These are phyloP conservation scores for Lyophyllum atratum DNA, from an alignment of 768 basidiomycete genomes.

Conservation along the genomic window DNA sequence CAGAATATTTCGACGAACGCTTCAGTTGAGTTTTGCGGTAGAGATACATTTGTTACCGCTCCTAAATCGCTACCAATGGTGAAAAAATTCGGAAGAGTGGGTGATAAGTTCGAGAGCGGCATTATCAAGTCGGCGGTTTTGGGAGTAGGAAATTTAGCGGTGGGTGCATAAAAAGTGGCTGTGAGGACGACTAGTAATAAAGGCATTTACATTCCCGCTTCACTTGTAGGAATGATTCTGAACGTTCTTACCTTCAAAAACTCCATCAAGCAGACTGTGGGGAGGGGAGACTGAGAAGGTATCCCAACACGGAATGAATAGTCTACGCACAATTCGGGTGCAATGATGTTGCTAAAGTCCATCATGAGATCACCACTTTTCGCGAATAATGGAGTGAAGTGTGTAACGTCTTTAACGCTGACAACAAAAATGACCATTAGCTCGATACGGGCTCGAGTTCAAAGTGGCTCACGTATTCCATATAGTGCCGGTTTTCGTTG, in stretches of 20 bases:
- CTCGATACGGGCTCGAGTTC: neutral
- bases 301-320: neutral
- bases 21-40: slow-evolving; percentile 54
- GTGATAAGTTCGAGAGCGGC: slow-evolving; percentile 55
- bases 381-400: slow-evolving; percentile 57
- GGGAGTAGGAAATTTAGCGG: slow-evolving; percentile 43
- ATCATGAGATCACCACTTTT: slow-evolving; percentile 57
- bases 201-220: neutral
- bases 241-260: slow-evolving; percentile 24
- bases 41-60: slow-evolving; percentile 42
- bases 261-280: slow-evolving; percentile 27
- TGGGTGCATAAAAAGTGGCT: slow-evolving; percentile 61
- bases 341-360: slow-evolving; percentile 59
- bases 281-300: neutral
- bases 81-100: slow-evolving; percentile 45
- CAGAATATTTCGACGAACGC: slow-evolving; percentile 62
- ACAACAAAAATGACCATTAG: neutral
- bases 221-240: neutral
- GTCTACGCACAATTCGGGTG: slow-evolving; percentile 39
- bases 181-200: slow-evolving; percentile 44
- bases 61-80: slow-evolving; percentile 25
- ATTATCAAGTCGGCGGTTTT: slow-evolving; percentile 53
- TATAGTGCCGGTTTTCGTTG: slow-evolving; percentile 56
- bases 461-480: slow-evolving; percentile 50
- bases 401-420: slow-evolving; percentile 61